Percentiles rank a stretch among this genome's conserved stretches.
These are phyloP conservation scores for Ceratocystis albifundus DNA, from an alignment of 2,329 filamentous ascomycete genomes.

Conservation along the genomic window DNA sequence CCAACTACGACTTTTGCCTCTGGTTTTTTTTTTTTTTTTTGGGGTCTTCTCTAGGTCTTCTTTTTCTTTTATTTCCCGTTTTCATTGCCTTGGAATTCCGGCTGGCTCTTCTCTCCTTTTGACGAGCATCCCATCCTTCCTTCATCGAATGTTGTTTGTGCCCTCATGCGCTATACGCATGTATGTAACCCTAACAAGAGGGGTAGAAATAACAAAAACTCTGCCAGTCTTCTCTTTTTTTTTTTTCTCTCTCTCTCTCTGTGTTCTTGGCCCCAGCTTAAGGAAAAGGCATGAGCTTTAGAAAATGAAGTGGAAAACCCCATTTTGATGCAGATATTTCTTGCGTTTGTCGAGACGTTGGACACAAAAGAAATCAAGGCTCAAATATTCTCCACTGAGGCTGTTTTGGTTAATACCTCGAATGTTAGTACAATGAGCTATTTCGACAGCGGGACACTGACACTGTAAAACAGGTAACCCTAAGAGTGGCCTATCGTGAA, in stretches of 20 bases:
- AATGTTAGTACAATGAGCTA: not conserved
- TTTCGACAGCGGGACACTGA: not conserved
- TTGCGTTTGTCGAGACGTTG: not conserved
- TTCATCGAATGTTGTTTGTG: not conserved
- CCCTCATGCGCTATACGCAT: not conserved
- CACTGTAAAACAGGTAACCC: not conserved
- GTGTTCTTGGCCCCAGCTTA: not conserved
- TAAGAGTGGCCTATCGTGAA: not conserved
- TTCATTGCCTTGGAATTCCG: not conserved
- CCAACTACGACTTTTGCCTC: too few relatives aligned
- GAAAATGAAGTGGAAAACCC: not conserved
- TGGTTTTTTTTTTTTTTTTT: too few relatives aligned
- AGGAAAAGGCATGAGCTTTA: not conserved
- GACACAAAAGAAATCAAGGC: not conserved
- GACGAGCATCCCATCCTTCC: not conserved
- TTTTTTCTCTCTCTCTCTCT: not conserved
- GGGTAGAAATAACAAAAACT: not conserved
- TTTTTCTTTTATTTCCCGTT: not conserved
- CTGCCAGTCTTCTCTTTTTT: not conserved
- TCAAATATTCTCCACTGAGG: not conserved
- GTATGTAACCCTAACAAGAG: constrained; percentile 6
- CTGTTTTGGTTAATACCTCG: not conserved
- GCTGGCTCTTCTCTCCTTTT: not conserved
- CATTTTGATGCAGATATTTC: constrained; percentile 4
- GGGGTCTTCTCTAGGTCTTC: too few relatives aligned